These are phyloP conservation scores for Hypoxylon sp. DNA, from an alignment of 2,329 filamentous ascomycete species.

Conservation along the genomic window DNA sequence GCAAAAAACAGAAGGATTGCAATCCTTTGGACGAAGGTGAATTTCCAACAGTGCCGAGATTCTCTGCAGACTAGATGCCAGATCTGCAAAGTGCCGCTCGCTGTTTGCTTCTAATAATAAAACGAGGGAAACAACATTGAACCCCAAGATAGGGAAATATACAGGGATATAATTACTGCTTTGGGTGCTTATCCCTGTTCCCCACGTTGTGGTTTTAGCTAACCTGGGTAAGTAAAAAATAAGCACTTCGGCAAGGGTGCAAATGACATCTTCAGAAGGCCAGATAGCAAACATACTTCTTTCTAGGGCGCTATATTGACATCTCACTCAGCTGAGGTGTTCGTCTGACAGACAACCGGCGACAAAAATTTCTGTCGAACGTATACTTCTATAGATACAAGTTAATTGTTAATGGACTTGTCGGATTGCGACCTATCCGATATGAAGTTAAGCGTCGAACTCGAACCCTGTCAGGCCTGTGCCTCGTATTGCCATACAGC, in stretches of 20 bases:
- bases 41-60: not conserved
- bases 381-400: not conserved
- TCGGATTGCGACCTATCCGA: not conserved
- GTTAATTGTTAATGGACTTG: not conserved
- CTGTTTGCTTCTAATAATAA: conserved; percentile 35
- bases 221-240: not conserved
- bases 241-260: not conserved
- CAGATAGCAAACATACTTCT: not conserved
- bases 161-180: conserved; percentile 23
- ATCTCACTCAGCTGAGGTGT: conserved; percentile 7
- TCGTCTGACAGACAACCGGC: not conserved
- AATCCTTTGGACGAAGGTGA: conserved; percentile 6
- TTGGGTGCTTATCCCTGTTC: conserved; percentile 8
- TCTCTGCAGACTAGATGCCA: not conserved
- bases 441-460: not conserved
- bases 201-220: conserved; percentile 10
- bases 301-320: not conserved
- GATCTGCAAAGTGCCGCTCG: conserved; percentile 1
- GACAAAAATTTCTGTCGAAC: not conserved
- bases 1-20: conserved; percentile 5
- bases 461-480: too few relatives aligned
- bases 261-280: conserved; percentile 1
- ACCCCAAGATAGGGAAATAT: conserved; percentile 5
- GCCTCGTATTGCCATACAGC: not conserved
- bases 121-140: not conserved